A percentile compares a stretch with the other conserved stretches of the same genome.
Evolutionary conservation across 306 rosid species (phyloP).

Genomic region (Styphnolobium japonicum): DNA sequence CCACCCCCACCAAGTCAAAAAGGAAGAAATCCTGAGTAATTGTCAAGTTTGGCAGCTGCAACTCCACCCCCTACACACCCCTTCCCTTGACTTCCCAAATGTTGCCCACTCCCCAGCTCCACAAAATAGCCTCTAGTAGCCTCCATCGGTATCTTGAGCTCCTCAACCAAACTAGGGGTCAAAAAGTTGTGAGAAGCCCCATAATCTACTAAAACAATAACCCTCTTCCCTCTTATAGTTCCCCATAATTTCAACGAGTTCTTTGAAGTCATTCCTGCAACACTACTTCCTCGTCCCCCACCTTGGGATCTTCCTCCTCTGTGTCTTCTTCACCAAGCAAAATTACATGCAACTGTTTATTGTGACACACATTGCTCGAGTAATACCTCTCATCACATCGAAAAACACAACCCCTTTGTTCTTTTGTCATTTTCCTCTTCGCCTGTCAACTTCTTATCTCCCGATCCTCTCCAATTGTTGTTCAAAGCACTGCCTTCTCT

Average conservation of each 20-base stretch:
- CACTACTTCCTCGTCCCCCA: no score
- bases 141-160: neutral
- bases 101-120: no score
- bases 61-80: no score
- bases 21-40: neutral
- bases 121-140: neutral
- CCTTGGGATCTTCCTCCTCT: neutral
- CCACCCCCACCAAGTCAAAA: neutral
- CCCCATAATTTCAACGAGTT: neutral
- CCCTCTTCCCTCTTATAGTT: neutral
- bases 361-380: neutral
- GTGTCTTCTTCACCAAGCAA: no score
- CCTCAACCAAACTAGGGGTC: neutral
- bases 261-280: neutral
- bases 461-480: no score
- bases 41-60: neutral
- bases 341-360: neutral
- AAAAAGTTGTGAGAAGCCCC: neutral
- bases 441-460: no score
- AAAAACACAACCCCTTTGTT: no score
- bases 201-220: neutral
- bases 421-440: no score
- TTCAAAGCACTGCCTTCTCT: no score
- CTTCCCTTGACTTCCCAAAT: no score
- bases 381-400: neutral